Evolutionary conservation across 345 rosid genomes (phyloP).

Genomic region (Eucalyptus sp.): DNA sequence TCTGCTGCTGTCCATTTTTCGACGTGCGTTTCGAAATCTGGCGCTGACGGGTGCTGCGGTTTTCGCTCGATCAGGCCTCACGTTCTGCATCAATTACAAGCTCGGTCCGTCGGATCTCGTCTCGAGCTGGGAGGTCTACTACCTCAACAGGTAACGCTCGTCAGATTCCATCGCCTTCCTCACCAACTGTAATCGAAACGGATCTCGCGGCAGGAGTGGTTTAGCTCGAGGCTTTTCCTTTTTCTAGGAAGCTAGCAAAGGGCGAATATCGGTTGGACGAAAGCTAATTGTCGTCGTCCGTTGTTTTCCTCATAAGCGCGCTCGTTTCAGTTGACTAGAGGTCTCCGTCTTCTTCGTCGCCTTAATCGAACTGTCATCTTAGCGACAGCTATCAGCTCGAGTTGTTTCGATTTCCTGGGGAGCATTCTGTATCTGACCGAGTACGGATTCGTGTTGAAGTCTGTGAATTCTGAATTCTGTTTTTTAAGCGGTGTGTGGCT

Average conservation of each 20-base stretch:
- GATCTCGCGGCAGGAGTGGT: neutral
- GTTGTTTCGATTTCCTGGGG: neutral
- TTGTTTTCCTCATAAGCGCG: neutral
- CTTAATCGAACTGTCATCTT: neutral
- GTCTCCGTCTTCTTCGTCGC: neutral
- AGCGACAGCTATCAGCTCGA: neutral
- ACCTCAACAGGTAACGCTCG: conserved; percentile 58
- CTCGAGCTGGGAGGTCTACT: conserved; percentile 86
- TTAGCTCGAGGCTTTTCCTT: neutral
- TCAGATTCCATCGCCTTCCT: neutral
- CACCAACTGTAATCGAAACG: neutral
- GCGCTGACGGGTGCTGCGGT: neutral
- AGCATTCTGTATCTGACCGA: neutral
- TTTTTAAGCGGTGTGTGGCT: neutral
- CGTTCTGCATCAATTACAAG: conserved; percentile 66
- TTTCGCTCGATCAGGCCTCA: conserved; percentile 31
- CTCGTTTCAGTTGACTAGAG: neutral
- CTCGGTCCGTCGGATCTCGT: conserved; percentile 72
- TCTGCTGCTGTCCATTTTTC: neutral
- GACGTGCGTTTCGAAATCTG: neutral
- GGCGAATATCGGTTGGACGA: neutral
- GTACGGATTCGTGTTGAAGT: neutral
- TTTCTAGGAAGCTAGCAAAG: neutral
- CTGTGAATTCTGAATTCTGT: neutral
- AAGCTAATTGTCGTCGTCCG: neutral